These are phyloP conservation scores for Quercus lobata DNA, from an alignment of 331 rosid species.

Conservation along the genomic window DNA sequence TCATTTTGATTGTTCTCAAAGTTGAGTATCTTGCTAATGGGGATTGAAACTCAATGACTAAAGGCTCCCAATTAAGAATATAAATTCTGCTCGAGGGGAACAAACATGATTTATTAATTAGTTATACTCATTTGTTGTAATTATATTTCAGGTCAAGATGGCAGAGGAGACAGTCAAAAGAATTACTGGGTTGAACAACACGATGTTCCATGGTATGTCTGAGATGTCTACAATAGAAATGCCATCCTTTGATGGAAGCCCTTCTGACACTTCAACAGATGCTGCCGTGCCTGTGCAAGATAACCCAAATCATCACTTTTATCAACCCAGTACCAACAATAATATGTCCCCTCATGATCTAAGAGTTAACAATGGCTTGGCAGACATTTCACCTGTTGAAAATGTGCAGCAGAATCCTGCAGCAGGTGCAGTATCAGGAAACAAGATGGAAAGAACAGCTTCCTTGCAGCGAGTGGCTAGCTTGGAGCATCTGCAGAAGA, in stretches of 20 bases:
- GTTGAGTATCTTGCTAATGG: neutral
- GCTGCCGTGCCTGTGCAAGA: slow-evolving; percentile 65
- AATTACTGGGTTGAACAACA: slow-evolving; percentile 55
- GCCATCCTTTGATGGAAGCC: slow-evolving; percentile 57
- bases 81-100: neutral
- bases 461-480: slow-evolving; percentile 86
- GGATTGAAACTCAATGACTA: neutral
- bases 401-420: slow-evolving; percentile 37
- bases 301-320: slow-evolving; percentile 43
- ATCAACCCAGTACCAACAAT: slow-evolving; percentile 37
- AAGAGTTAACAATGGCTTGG: slow-evolving; percentile 34
- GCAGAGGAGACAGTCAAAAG: slow-evolving; percentile 76
- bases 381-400: slow-evolving; percentile 46
- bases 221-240: slow-evolving; percentile 56
- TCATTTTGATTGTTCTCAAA: neutral
- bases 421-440: slow-evolving; percentile 30
- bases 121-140: slow-evolving; percentile 8
- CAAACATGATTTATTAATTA: slow-evolving; percentile 5
- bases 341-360: slow-evolving; percentile 34
- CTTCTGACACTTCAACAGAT: slow-evolving; percentile 75
- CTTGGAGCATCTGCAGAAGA: slow-evolving; percentile 93
- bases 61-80: neutral
- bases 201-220: slow-evolving; percentile 48
- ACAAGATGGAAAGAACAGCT: slow-evolving; percentile 45
- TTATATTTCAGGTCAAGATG: slow-evolving; percentile 67